Base-by-base conservation (phyloP, 2,329 filamentous ascomycete species). In the Akanthomyces muscarius region DNA sequence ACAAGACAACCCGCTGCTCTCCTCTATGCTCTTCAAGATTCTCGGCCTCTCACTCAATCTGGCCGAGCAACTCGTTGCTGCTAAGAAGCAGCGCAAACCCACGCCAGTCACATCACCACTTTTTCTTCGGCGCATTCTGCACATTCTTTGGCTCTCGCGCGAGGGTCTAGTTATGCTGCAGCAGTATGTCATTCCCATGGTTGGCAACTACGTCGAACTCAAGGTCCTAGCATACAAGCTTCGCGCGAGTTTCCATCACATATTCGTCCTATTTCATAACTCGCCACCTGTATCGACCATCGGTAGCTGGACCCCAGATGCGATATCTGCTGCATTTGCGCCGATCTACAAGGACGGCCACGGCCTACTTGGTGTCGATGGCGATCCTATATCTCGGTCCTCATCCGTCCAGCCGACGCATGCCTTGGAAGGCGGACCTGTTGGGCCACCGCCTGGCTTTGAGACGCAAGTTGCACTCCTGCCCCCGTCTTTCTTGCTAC, bases 221-320 rank as follows among this genome's bases (percentile, higher is more conserved):
- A 93, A 92, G 71, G 93, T 98, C 51, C 83, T 99, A 66, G 89
- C 91, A 23, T 91, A 92, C 73, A 99, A 98, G 76, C 83, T 99
- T 16, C 88, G 92, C 65, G 95, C 95, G 18, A 96, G 92, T 23
- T 96, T 98, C 73, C 95, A 96, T 70, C 94, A 99, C 77, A 92
- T 99, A 68, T 97, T 97, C 74, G 95, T 96, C 61, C 84, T 98
- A 14, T 98, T 97, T 72, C 92, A 97, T 78, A 97, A 97, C 76
- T 87, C 91, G 60, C 94, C 94, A 0, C 83, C 89, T 0, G 85
- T 97, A 63, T 88, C 87, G 51, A 79, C 82, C 42, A 82, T 86
- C 70, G 82, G 82, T 23, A 78, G 84, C 64, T 78, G 80, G 66
- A 80, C 80, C 0, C 79, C 81, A 14, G 81, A 83, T 56, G 69